Evolutionary conservation across 495 filamentous ascomycete species (phyloP).

Genomic region (Hyphodiscus hymeniophilus): DNA sequence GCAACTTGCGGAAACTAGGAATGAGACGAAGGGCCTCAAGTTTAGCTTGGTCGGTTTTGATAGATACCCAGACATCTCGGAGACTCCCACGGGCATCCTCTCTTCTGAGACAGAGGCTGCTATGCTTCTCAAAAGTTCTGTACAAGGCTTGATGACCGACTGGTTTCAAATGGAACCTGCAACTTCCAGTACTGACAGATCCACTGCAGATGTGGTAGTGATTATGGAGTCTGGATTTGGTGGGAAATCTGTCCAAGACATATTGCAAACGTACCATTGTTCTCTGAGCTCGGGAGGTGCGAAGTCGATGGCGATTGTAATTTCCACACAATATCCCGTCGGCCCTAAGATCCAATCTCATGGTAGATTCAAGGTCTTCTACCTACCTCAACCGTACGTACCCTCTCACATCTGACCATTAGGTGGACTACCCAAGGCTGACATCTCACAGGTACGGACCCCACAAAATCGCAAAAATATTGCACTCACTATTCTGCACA

Average conservation of each 20-base stretch:
- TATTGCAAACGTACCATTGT: conserved; percentile 13
- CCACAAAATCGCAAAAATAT: conserved; percentile 54
- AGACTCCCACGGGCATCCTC: conserved; percentile 23
- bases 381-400: conserved; percentile 30
- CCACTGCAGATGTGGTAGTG: not conserved
- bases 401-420: no score
- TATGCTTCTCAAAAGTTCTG: conserved; percentile 26
- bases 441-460: conserved; percentile 37
- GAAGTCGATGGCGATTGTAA: conserved; percentile 23
- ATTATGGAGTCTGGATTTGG: conserved; percentile 3
- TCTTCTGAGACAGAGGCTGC: conserved; percentile 24
- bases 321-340: conserved; percentile 17
- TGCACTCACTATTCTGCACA: conserved; percentile 16
- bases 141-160: conserved; percentile 24
- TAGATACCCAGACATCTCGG: conserved; percentile 25
- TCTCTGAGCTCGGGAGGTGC: conserved; percentile 11
- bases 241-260: not conserved
- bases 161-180: conserved; percentile 34
- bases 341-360: conserved; percentile 12
- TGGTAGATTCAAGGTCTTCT: conserved; percentile 10
- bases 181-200: not conserved
- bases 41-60: conserved; percentile 30
- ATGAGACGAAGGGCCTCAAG: conserved; percentile 20
- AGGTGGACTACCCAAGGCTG: no score
- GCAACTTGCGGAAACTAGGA: conserved; percentile 17